Evolutionary conservation across 441 rosid species (phyloP), one percentile per base, ranked within the genome.

Genomic region (Eruca vesicaria): DNA sequence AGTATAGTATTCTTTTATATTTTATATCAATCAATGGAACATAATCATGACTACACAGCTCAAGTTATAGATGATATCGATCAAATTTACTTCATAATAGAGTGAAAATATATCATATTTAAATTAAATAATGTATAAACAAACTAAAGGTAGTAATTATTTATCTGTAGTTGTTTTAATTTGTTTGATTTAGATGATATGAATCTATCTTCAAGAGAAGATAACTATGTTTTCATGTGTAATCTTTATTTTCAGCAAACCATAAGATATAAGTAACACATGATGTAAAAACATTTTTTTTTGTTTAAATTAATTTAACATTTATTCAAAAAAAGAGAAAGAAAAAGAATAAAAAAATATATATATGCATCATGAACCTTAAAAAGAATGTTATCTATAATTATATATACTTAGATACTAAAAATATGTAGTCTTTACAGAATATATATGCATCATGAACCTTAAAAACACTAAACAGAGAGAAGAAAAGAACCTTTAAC

Each of bases 401-500:
- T 26, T 32, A 20, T 23, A 21, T 29, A 3, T 56, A 9, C 20
- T 11, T 56, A 21, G 6, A 35, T 14, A 19, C 14, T 67, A 32
- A 7, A 67, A 45, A 8, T 45, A 48, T 45, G 36, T 43, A 43
- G 36, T 16, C 57, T 66, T 10, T 45, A 26, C 32, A 15, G 5
- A 45, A 45, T 29, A 32, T 18, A 19, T 20, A 35, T 19, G 38
- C 14, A 52, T 53, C 15, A 36, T 36, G 31, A 64, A 73, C 65
- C 77, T 73, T 65, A 53, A 62, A n/a, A 72, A 72, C 66, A 58
- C 19, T 41, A 21, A 7, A 64, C 69, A 36, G 19, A 62, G 18
- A 20, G 15, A 64, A 5, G 9, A 48, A 16, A 28, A 48, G 15
- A 68, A 68, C 72, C 72, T 68, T 55, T 57, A 58, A 69, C 55